Base-by-base conservation (phyloP, 2,329 filamentous ascomycete genomes). In the Fusarium haematococcum region DNA sequence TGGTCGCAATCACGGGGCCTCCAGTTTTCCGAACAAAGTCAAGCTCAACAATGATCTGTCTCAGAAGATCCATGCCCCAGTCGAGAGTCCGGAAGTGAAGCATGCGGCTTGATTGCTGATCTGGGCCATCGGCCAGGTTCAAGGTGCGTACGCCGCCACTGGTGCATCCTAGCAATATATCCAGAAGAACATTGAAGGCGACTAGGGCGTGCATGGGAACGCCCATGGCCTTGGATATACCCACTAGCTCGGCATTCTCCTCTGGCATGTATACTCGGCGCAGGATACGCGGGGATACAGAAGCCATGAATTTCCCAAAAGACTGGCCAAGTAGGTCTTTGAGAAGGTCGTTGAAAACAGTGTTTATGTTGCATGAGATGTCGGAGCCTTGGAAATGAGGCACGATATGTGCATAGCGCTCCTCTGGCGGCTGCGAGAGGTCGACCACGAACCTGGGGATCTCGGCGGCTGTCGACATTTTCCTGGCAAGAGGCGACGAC, bases 111-210 rank as follows among this genome's bases (percentile, higher is more conserved):
- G 80, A 35, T 41, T 48, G 45, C 3, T 20, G 27, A 2, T 37
- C 7, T 10, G 61, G 23, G 5, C 30, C 14, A 4, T 6, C 60
- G n/a, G 37, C 41, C 3, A 58, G 27, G 18, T 75, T 67, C 0
- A 79, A 2, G 0, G 78, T 73, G 1, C 80, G 75, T 0, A 78
- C 79, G 0, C 82, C 83, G 5, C 83, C 83, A 54, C 89, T 91
- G 1, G 91, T 92, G 78, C 91, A 93, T 3, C 91, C 91, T 81
- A 93, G 87, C 39, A 93, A 83, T 6, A 89, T 81, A 75, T 93
- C 91, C 2, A 93, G 83, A 2, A 92, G 80, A 2, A 90, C 88
- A 74, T 93, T 93, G 74, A 92, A 86, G 4, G 87, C 87, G 4
- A 93, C 86, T 0, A 93, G 83, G 1, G 92, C 80, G 73, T 91